Evolutionary conservation across 306 rosid species (phyloP).

Genomic region (Citrullus colocynthis): DNA sequence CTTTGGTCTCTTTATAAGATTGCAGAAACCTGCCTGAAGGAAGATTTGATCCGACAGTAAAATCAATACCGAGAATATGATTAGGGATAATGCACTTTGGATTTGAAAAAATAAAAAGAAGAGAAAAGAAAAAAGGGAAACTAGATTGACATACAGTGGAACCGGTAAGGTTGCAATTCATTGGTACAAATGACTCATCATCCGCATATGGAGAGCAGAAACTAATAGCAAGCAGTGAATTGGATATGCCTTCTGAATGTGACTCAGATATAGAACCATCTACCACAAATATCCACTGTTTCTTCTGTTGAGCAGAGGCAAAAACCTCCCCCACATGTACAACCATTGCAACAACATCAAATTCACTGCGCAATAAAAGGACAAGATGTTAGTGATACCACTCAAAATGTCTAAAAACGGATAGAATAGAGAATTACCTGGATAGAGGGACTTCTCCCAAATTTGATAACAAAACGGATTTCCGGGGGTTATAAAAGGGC

Average conservation of each 20-base stretch:
- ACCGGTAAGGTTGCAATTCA: constrained; percentile 60
- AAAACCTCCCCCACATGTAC: constrained; percentile 66
- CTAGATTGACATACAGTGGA: constrained; percentile 37
- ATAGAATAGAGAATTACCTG: constrained; percentile 38
- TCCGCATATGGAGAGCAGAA: constrained; percentile 47
- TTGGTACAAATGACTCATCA: constrained; percentile 36
- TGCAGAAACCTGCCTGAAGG: constrained; percentile 73
- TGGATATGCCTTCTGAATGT: constrained; percentile 23
- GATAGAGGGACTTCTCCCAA: constrained; percentile 60
- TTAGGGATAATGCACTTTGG: neutral
- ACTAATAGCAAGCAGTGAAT: constrained; percentile 69
- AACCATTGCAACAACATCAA: constrained; percentile 61
- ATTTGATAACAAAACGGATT: constrained; percentile 40
- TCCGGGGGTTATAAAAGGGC: constrained; percentile 46
- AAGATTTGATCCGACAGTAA: neutral
- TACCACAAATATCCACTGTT: constrained; percentile 82
- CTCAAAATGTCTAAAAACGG: constrained; percentile 10
- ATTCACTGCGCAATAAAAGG: constrained; percentile 41
- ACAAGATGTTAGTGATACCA: constrained; percentile 3
- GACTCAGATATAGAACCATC: constrained; percentile 51
- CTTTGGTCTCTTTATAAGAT: constrained; percentile 55
- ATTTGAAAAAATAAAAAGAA: neutral
- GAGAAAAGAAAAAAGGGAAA: neutral
- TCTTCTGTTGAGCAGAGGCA: constrained; percentile 40
- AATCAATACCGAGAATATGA: neutral